Evolutionary conservation across 2,329 filamentous ascomycete genomes (phyloP).

Genomic region (Nakataea oryzae): DNA sequence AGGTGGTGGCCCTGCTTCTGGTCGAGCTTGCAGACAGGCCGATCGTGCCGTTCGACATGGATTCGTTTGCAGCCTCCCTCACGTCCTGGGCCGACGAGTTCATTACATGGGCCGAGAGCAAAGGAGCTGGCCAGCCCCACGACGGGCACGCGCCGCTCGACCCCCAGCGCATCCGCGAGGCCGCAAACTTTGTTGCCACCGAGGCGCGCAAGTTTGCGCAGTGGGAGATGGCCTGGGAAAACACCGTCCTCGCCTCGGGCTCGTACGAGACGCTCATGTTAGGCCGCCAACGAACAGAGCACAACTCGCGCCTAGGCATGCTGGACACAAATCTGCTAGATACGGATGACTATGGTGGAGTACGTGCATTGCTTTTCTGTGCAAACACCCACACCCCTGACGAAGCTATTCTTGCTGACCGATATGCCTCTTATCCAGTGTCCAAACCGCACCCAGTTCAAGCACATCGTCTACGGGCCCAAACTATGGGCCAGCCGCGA

Average conservation of each 20-base stretch:
- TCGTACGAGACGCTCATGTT: slow-evolving; percentile 67
- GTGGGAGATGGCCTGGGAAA: slow-evolving; percentile 73
- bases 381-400: not conserved
- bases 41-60: slow-evolving; percentile 72
- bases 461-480: slow-evolving; percentile 83
- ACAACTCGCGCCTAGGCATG: slow-evolving; percentile 67
- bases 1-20: slow-evolving; percentile 73
- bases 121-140: slow-evolving; percentile 25
- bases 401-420: slow-evolving; percentile 1
- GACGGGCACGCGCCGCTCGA: slow-evolving; percentile 28
- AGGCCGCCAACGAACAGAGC: slow-evolving; percentile 56
- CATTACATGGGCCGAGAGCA: slow-evolving; percentile 15
- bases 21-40: slow-evolving; percentile 76
- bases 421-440: slow-evolving; percentile 37
- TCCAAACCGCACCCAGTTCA: slow-evolving; percentile 83
- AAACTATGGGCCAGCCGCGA: slow-evolving; percentile 64
- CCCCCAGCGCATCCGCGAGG: slow-evolving; percentile 50
- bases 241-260: slow-evolving; percentile 55
- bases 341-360: slow-evolving; percentile 57
- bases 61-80: slow-evolving; percentile 59
- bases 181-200: slow-evolving; percentile 47
- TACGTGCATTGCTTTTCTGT: slow-evolving; percentile 36
- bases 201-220: slow-evolving; percentile 56
- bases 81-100: slow-evolving; percentile 45
- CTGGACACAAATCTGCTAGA: slow-evolving; percentile 84